Percentiles rank a stretch among this genome's conserved stretches.
These are phyloP conservation scores for Malassezia psittaci DNA, from an alignment of 1,284 basidiomycete species.

Conservation along the genomic window DNA sequence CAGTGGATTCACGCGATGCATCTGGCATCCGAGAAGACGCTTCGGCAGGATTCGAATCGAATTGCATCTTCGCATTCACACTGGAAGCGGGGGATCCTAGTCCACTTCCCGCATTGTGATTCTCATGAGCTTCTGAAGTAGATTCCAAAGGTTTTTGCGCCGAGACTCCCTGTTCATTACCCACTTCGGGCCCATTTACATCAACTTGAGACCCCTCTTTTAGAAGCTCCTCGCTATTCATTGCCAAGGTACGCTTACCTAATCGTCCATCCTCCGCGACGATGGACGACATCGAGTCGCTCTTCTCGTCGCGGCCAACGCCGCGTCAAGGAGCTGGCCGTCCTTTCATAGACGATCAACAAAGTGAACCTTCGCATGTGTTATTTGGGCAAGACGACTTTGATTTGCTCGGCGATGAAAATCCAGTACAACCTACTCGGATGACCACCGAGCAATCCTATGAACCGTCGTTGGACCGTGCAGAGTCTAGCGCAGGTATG, in stretches of 20 bases:
- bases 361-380: constrained; percentile 22
- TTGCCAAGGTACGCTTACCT: neutral
- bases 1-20: too few species aligned
- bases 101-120: too few species aligned
- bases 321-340: neutral
- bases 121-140: too few species aligned
- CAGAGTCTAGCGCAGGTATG: neutral
- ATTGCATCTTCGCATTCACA: too few species aligned
- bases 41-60: too few species aligned
- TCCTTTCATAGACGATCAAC: neutral
- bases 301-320: constrained; percentile 7
- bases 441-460: constrained; percentile 9
- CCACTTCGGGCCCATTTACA: too few species aligned
- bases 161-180: too few species aligned
- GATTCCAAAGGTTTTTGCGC: too few species aligned
- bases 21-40: too few species aligned
- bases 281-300: constrained; percentile 18
- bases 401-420: constrained; percentile 37
- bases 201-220: too few species aligned
- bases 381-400: constrained; percentile 37
- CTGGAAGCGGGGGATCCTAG: too few species aligned
- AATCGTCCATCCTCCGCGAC: neutral
- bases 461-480: neutral
- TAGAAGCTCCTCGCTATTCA: too few species aligned
- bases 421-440: constrained; percentile 28